These are phyloP conservation scores for Phytophthora brassicae DNA, from an alignment of 352 stramenopile genomes.

Conservation along the genomic window DNA sequence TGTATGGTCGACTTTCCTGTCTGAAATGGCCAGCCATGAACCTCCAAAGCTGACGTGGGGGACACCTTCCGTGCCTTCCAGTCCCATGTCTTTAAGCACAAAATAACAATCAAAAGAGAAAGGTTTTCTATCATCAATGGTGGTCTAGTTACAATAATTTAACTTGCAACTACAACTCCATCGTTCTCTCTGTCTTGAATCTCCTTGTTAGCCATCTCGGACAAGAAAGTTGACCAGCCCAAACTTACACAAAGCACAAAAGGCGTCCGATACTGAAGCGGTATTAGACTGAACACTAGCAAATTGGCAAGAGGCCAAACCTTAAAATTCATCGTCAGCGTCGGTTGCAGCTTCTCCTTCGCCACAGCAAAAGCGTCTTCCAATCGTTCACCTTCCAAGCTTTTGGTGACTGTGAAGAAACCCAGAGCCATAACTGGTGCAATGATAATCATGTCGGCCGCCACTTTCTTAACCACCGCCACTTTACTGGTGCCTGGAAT, in stretches of 20 bases:
- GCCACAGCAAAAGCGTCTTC: constrained; percentile 39
- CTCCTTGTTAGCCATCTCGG: constrained; percentile 42
- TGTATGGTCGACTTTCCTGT: constrained; percentile 45
- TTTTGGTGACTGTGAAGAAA: constrained; percentile 48
- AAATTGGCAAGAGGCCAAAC: constrained; percentile 54
- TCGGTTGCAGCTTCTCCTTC: constrained; percentile 39
- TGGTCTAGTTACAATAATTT: constrained; percentile 6
- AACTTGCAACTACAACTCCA: no score
- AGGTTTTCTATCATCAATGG: background rate
- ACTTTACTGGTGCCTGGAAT: constrained; percentile 29
- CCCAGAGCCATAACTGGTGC: constrained; percentile 39
- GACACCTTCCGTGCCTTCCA: constrained; percentile 14
- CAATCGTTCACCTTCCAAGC: constrained; percentile 37
- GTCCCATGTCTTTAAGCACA: constrained; percentile 10
- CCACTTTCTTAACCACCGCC: constrained; percentile 44
- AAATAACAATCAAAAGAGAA: background rate
- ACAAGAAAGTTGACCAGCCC: constrained; percentile 53
- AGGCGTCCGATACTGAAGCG: constrained; percentile 53
- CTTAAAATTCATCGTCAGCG: constrained; percentile 45
- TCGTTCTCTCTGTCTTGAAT: background rate
- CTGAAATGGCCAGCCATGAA: constrained; percentile 33
- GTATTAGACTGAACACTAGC: constrained; percentile 50
- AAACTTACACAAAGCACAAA: constrained; percentile 58
- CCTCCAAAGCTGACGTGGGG: constrained; percentile 15
- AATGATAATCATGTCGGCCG: constrained; percentile 47